These are phyloP conservation scores for Neurospora sublineolata DNA, from an alignment of 495 filamentous ascomycete genomes.

Conservation along the genomic window DNA sequence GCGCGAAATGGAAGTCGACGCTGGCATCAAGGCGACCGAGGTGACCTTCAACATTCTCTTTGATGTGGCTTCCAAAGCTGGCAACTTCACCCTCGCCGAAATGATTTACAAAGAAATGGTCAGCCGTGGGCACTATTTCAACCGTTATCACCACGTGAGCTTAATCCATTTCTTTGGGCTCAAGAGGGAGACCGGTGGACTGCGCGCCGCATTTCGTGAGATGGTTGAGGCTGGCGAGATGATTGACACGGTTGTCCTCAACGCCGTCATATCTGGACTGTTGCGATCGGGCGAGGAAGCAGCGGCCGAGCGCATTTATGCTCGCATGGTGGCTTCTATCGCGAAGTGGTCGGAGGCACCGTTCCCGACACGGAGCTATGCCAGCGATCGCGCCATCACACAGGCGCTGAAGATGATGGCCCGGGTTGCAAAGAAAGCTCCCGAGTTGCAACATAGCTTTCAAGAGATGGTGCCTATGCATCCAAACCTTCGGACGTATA, in stretches of 20 bases:
- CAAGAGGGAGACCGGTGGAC: slow-evolving; percentile 50
- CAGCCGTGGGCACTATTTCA: slow-evolving; percentile 48
- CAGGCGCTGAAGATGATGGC: slow-evolving; percentile 45
- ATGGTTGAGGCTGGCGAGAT: slow-evolving; percentile 74
- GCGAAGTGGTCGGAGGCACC: slow-evolving; percentile 11
- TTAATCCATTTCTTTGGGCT: slow-evolving; percentile 77
- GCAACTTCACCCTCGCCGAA: slow-evolving; percentile 71
- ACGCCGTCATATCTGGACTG: slow-evolving; percentile 70
- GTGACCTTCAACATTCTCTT: slow-evolving; percentile 89
- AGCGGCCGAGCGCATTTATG: slow-evolving; percentile 67
- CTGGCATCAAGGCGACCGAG: slow-evolving; percentile 47
- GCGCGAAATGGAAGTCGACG: slow-evolving; percentile 75
- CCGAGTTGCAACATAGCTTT: slow-evolving; percentile 31
- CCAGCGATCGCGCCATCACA: slow-evolving; percentile 39
- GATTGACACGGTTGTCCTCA: slow-evolving; percentile 78
- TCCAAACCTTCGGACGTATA: slow-evolving; percentile 54
- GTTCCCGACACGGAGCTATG: slow-evolving; percentile 30
- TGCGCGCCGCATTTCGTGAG: slow-evolving; percentile 59
- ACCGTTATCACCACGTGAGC: slow-evolving; percentile 64
- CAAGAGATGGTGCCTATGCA: slow-evolving; percentile 41
- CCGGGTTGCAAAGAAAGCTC: slow-evolving; percentile 28
- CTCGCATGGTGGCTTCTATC: slow-evolving; percentile 60
- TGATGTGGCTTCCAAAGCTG: slow-evolving; percentile 72
- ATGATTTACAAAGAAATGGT: slow-evolving; percentile 75
- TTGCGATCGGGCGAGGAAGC: slow-evolving; percentile 57